Conservation (phyloP, 2,329 filamentous ascomycete species). For the Pseudocercospora eumusae region DNA sequence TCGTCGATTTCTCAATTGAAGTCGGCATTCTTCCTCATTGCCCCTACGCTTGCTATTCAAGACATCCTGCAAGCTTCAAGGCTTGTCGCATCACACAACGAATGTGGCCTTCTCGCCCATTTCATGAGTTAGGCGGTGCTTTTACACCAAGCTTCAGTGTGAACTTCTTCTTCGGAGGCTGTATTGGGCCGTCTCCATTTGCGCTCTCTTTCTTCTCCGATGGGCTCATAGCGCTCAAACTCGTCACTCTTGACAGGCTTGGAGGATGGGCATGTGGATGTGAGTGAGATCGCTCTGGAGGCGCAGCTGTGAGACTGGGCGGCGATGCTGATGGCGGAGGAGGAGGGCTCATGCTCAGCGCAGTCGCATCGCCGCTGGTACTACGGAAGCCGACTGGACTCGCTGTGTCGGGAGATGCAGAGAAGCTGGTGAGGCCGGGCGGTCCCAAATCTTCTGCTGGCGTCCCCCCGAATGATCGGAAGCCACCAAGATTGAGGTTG, state of each 20-base stretch:
- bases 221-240: slow-evolving; percentile 17
- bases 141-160: slow-evolving; percentile 31
- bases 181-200: slow-evolving; percentile 3
- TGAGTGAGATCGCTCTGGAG: background rate
- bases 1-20: background rate
- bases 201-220: slow-evolving; percentile 12
- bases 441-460: slow-evolving; percentile 9
- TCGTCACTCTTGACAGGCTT: slow-evolving; percentile 21
- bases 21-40: background rate
- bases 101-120: background rate
- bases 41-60: background rate
- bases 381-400: slow-evolving; percentile 16
- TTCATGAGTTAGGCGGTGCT: background rate
- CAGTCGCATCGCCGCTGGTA: slow-evolving; percentile 14
- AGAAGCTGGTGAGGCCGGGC: slow-evolving; percentile 14
- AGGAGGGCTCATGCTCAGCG: slow-evolving; percentile 15
- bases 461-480: slow-evolving; percentile 29
- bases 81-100: background rate
- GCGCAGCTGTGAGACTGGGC: slow-evolving; percentile 3
- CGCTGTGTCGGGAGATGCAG: slow-evolving; percentile 13
- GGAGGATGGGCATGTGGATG: slow-evolving; percentile 19
- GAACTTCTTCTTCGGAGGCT: slow-evolving; percentile 33
- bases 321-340: slow-evolving; percentile 18
- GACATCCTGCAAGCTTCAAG: background rate
- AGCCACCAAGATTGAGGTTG: slow-evolving; percentile 34